Base-by-base conservation (phyloP, 2,329 filamentous ascomycete genomes). In the Exophiala xenobiotica region DNA sequence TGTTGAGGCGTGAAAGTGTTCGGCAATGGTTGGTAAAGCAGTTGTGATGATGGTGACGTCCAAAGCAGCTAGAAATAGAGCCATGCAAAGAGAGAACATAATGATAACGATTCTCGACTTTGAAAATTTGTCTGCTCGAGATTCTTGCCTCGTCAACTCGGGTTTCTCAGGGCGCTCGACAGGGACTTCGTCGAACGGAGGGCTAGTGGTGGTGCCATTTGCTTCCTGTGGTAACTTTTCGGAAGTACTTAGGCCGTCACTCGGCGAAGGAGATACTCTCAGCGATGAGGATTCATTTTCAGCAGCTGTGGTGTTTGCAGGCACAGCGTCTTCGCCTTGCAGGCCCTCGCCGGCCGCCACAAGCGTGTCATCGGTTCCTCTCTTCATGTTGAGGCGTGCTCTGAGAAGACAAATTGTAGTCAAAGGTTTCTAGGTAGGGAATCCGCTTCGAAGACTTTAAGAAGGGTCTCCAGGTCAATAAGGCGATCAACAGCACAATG, bases 1-100 rank as follows among this genome's bases (percentile, higher is more conserved):
- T 56, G 71, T 65, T 6, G 67, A 69, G 47, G 74, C 68, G 49
- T 71, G 55, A 43, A 74, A 74, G 44, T 70, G 63, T 2, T 64
- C 58, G 1, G 73, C 69, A 50, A 74, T 76, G 8, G 70, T 72
- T 6, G 73, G 69, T 19, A 76, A 59, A 6, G 73, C 71, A 6
- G 73, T 75, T 6, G 72, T 74, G 26, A 74, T 65, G 41, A 74
- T 75, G 1, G 72, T 75, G 60, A 82, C 80, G 60, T 84, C 81
- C 33, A 84, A 66, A 24, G 81, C 81, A 8, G 80, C 79, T 20
- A 84, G 73, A 47, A 83, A 80, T 9, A 83, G 70, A 6, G 79
- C 79, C 66, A 82, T 74, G 56, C 69, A 71, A 33, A 74, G 66
- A 4, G 70, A 70, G 9, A 62, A 58, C 68, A 74, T 72, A 29